Base-by-base conservation (phyloP, 495 filamentous ascomycete genomes). In the Aspergillus sclerotiicarbonarius region DNA sequence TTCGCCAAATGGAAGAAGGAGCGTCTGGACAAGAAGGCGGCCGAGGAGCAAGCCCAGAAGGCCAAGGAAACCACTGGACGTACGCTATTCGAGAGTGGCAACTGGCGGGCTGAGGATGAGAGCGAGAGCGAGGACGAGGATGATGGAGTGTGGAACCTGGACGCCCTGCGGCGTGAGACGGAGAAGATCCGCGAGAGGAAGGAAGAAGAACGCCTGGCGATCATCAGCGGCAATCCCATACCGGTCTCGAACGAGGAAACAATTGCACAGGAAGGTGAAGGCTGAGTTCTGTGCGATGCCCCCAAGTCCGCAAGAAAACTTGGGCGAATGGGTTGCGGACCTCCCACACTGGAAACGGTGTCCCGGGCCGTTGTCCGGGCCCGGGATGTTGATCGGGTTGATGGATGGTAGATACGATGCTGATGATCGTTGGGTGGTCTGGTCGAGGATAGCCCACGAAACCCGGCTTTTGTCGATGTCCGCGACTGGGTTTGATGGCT, bases 1-100 rank as follows among this genome's bases (percentile, higher is more conserved):
- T 99, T 99, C 68, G 90, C 90, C 51, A 89, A 89, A 59, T 99
- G 94, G 92, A 99, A 98, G 82, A 87, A 90, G 75, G 87, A 91
- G 47, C 87, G 94, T 45, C 70, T 97, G 64, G 87, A 91, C 73
- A 99, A 99, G 86, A 97, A 96, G 80, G 88, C 88, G 18, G 94
- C 92, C 32, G 94, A 98, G 65, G 87, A 90, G 57, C 84, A 96
- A 71, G 92, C 93, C 32, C 82, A 85, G 63, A 80, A 87, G 70
- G 90, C 91, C 59, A 98, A 96, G 80, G 94, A 99, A 63, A 91
- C 90, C 16, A 99, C 95, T 29, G 94, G 94, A 62, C 83, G 92
- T 73, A 88, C 90, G 25, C 76, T 99, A 74, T 99, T 99, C 71
- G 94, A 99, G 74, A 90, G 89, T 71, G 94, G 94, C 62, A 91